Evolutionary conservation across 1,284 basidiomycete genomes (phyloP), one percentile per base, ranked within the genome.

Genomic region (Tilletia walkeri): DNA sequence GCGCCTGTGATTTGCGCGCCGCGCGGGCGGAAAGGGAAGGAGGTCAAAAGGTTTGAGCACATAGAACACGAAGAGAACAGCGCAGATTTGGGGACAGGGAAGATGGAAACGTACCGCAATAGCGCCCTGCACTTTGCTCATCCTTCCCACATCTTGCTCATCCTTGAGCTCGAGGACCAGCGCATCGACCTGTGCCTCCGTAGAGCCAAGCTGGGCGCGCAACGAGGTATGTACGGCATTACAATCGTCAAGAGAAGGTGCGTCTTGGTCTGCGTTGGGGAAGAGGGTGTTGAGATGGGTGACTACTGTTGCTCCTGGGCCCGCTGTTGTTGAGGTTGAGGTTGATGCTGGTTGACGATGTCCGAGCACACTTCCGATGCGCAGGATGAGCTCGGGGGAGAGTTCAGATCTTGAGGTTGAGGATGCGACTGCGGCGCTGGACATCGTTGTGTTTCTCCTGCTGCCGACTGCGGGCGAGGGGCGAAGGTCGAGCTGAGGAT

Each of bases 101-200:
- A 0, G 0, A 18, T 24, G n/a, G 34, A 3, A 10, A 81, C 86
- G 75, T 76, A 95, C 93, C 30, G 91, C 93, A 70, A 96, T 95
- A 88, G 95, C 92, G 82, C 92, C 91, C 83, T 97, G 94, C 68
- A 95, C 93, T 65, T 90, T 86, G 68, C 91, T 89, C 91, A 95
- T 94, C 75, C 89, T 87, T 68, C 88, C 88, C 24, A 92, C 91
- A 83, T 93, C 91, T 83, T 95, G 93, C 78, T 92, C 90, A 16
- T 85, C 86, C 74, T 87, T 86, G 68, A 95, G 84, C 80, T 92
- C 89, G 45, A 85, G 85, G 72, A 90, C 88, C 69, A 95, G 86
- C 9, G 84, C 80, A 67, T 89, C 86, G 50, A 95, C 90, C 85
- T 94, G 91, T n/a, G 86, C 85, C 77, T 89, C 88, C n/a, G 93